phyloP scores from a whole-genome alignment of 2,329 filamentous ascomycete species.

The Aschersonia sp. region DNA sequence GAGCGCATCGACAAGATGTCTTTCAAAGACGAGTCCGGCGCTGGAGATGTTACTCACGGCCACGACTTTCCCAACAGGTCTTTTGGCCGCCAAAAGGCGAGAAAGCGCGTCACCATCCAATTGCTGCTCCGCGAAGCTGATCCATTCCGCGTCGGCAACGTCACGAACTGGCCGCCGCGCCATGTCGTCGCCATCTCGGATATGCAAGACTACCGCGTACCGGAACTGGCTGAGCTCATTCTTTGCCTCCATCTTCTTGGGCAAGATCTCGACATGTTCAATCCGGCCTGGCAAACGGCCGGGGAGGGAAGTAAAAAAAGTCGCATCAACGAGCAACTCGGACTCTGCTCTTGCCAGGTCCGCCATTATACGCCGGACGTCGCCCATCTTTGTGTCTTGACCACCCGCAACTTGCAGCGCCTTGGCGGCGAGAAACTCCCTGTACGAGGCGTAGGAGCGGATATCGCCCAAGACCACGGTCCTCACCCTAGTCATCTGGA shows the following conservation, averaged over 20 bases:
- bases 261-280: constrained; percentile 10
- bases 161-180: not conserved
- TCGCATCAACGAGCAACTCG: constrained; percentile 11
- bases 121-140: constrained; percentile 3
- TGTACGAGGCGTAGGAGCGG: constrained; percentile 7
- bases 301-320: constrained; percentile 9
- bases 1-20: constrained; percentile 7
- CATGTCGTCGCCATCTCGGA: not conserved
- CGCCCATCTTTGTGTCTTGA: constrained; percentile 1
- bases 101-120: constrained; percentile 2
- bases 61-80: not conserved
- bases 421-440: constrained; percentile 5
- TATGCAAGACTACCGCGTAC: constrained; percentile 9
- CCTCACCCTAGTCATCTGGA: not conserved
- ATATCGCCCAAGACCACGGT: constrained; percentile 10
- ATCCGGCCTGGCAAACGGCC: constrained; percentile 4
- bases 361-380: constrained; percentile 4
- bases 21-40: constrained; percentile 15
- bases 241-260: constrained; percentile 10
- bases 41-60: constrained; percentile 10
- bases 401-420: constrained; percentile 3
- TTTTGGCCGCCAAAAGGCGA: constrained; percentile 3
- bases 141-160: constrained; percentile 3
- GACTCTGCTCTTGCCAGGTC: constrained; percentile 6
- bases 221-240: constrained; percentile 11